Evolutionary conservation across 2,329 filamentous ascomycete genomes (phyloP), one percentile per base, ranked within the genome.

Genomic region (Trichocomaceae sp.): DNA sequence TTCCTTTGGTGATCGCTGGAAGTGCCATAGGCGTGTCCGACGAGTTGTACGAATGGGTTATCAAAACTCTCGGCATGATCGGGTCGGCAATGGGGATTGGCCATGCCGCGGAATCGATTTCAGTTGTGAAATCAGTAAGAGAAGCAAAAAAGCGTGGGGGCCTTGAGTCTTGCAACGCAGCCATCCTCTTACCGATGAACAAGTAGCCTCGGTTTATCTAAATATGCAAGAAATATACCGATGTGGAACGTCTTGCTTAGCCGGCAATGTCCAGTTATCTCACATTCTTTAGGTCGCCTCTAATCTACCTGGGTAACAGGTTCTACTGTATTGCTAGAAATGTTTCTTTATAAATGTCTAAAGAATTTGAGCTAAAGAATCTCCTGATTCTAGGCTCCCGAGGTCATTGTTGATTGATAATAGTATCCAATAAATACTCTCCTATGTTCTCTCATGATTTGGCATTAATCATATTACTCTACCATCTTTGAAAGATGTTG

Each of bases 31-130:
- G 58, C 15, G 57, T 58, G n/a, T 55, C 61, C 1, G 58, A 64
- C 8, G 47, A 63, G 26, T 58, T 63, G 8, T 57, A 59, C 15
- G 54, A 59, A 9, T 65, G 64, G 62, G 58, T 62, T 22, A 10
- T 62, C 31, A 48, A 56, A 23, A 59, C 49, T 7, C 54, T 66
- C 17, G 52, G 61, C 37, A 57, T 47, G 12, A 63, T 66, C 5
- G 60, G 62, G 12, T 10, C 46, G 15, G 58, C 47, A 0, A 62
- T 61, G 56, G 64, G 64, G 7, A 63, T 66, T 7, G 58, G 59
- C 22, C 58, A 59, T 33, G 64, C 64, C 17, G 39, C 39, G 6
- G 39, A 42, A 42, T 22, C 17, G 39, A 42, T 42, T 4, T 17
- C 39, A 20, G 7, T 42, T 20, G 19, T 42, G 39, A 10, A 22